phyloP scores from a whole-genome alignment of 495 filamentous ascomycete genomes.

The Neurospora sp. region DNA sequence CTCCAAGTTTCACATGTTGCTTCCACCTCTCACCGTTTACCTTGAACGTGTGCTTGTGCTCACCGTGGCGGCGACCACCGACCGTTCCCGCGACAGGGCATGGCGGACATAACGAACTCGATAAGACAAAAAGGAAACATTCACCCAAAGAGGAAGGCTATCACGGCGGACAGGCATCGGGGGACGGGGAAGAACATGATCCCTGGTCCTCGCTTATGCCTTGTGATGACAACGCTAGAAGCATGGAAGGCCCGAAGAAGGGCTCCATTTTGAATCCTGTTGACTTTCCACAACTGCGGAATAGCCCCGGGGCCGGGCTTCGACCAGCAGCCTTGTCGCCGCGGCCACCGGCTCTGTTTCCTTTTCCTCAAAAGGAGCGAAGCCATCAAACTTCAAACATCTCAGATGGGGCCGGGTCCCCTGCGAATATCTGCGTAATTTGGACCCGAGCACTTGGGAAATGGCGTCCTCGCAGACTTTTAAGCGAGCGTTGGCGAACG shows the following conservation, averaged over 20 bases:
- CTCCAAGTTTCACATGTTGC: neutral
- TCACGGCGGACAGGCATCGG: neutral
- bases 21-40: neutral
- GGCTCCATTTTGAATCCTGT: neutral
- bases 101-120: neutral
- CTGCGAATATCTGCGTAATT: neutral
- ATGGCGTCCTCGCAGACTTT: neutral
- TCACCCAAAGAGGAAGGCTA: neutral
- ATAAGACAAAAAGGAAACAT: neutral
- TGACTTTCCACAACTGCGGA: neutral
- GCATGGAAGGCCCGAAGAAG: neutral
- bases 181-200: neutral
- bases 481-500: neutral
- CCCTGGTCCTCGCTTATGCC: neutral
- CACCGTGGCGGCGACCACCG: neutral
- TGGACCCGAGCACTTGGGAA: neutral
- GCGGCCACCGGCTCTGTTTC: neutral
- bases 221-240: neutral
- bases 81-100: neutral
- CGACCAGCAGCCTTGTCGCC: neutral
- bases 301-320: neutral
- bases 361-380: neutral
- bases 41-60: neutral
- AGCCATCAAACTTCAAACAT: neutral
- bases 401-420: neutral